Conservation (phyloP, 2,329 filamentous ascomycete species). For the Xylariaceae sp. region DNA sequence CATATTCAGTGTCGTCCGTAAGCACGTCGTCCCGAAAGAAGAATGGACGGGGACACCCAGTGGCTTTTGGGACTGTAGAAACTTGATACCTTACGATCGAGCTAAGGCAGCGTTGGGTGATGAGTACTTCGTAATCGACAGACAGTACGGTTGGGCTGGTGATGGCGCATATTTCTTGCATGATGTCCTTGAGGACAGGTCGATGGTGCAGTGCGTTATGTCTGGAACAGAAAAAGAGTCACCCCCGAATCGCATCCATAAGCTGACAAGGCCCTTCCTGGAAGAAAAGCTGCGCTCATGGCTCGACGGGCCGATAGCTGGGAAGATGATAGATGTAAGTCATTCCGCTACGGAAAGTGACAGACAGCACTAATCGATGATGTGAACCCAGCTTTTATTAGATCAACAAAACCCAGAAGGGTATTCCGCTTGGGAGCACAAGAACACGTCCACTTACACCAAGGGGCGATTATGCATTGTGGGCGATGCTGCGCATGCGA, state of each 20-base stretch:
- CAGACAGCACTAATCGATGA: neutral
- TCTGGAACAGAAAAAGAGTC: constrained; percentile 13
- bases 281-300: constrained; percentile 5
- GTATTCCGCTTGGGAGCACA: constrained; percentile 21
- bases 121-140: constrained; percentile 14
- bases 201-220: constrained; percentile 21
- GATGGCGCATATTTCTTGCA: constrained; percentile 19
- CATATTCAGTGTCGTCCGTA: constrained; percentile 16
- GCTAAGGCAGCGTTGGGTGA: constrained; percentile 12
- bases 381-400: constrained; percentile 6
- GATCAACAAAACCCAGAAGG: constrained; percentile 6
- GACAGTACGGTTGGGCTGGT: constrained; percentile 19
- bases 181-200: constrained; percentile 18
- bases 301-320: constrained; percentile 15
- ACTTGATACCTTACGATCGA: constrained; percentile 13
- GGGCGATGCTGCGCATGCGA: constrained; percentile 20
- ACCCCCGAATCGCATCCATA: constrained; percentile 7
- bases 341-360: neutral
- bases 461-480: constrained; percentile 12
- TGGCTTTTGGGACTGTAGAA: constrained; percentile 20
- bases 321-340: constrained; percentile 21
- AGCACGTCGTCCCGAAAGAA: constrained; percentile 6
- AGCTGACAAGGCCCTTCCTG: constrained; percentile 8
- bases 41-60: constrained; percentile 5
- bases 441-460: constrained; percentile 13